Evolutionary conservation across 352 stramenopile species (phyloP).

Genomic region (Pythium rhizo-oryzae): DNA sequence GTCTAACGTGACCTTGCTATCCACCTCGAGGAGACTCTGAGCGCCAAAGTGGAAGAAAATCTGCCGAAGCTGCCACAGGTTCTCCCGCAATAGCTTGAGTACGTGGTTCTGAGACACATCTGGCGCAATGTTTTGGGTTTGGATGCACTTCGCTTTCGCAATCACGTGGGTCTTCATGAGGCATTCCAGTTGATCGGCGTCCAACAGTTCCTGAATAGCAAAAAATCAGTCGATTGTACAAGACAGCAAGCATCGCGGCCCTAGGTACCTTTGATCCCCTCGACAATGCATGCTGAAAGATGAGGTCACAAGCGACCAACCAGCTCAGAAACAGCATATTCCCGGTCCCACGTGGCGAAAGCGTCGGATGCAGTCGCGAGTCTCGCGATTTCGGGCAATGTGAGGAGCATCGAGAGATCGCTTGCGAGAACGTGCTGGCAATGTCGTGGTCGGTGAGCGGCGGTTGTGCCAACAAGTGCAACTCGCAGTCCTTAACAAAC

Average conservation of each 20-base stretch:
- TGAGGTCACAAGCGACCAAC: slow-evolving; percentile 46
- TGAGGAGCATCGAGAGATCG: not conserved
- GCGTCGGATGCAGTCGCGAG: not conserved
- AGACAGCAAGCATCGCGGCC: not conserved
- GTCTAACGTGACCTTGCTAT: slow-evolving; percentile 52
- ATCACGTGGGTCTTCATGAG: slow-evolving; percentile 59
- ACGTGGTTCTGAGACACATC: slow-evolving; percentile 73
- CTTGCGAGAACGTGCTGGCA: slow-evolving; percentile 44
- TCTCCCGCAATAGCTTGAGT: slow-evolving; percentile 64
- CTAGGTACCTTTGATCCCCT: not conserved
- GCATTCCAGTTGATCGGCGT: slow-evolving; percentile 37
- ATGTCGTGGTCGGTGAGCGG: slow-evolving; percentile 60
- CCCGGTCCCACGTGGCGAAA: slow-evolving; percentile 8
- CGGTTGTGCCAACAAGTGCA: slow-evolving; percentile 38
- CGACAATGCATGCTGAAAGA: slow-evolving; percentile 42
- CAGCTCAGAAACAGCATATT: slow-evolving; percentile 61
- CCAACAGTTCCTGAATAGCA: not conserved
- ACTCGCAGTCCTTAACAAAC: slow-evolving; percentile 63
- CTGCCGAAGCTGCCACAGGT: slow-evolving; percentile 77
- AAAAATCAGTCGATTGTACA: not conserved
- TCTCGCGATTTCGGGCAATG: not conserved
- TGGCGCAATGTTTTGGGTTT: slow-evolving; percentile 60
- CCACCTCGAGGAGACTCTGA: slow-evolving; percentile 63
- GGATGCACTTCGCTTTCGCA: slow-evolving; percentile 52
- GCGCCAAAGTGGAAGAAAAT: slow-evolving; percentile 76